Percentiles rank a stretch among this genome's conserved stretches.
Conservation (phyloP, 179 eudicot species). For the Silene vulgaris region DNA sequence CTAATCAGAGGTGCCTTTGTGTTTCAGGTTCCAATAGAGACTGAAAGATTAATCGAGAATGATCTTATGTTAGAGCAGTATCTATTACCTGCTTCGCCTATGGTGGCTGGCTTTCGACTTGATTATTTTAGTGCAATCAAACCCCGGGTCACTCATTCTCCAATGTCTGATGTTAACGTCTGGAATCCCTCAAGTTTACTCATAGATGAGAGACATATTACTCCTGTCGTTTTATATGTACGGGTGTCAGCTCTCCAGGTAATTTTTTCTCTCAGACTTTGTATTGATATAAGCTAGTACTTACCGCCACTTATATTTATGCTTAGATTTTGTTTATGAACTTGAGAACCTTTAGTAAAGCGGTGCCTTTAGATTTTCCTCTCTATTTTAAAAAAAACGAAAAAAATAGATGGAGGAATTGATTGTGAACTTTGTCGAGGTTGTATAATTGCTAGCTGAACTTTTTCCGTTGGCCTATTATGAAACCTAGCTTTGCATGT, state of each 20-base stretch:
- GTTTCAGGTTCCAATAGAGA: slow-evolving; percentile 80
- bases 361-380: too few relatives aligned
- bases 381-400: too few relatives aligned
- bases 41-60: slow-evolving; percentile 60
- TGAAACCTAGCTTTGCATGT: too few relatives aligned
- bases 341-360: not conserved
- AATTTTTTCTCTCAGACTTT: slow-evolving; percentile 18
- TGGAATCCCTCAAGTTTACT: slow-evolving; percentile 40
- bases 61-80: slow-evolving; percentile 81
- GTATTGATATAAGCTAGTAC: not conserved
- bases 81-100: slow-evolving; percentile 74
- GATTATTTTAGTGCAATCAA: slow-evolving; percentile 80
- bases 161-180: slow-evolving; percentile 44
- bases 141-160: slow-evolving; percentile 81
- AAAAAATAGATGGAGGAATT: not conserved
- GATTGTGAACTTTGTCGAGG: not conserved
- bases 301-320: not conserved
- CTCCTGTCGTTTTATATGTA: slow-evolving; percentile 67
- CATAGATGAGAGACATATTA: slow-evolving; percentile 63
- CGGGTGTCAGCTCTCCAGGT: slow-evolving; percentile 92
- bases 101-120: slow-evolving; percentile 83
- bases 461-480: too few relatives aligned
- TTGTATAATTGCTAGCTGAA: slow-evolving; percentile 1
- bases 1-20: not conserved
- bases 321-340: not conserved